Evolutionary conservation across 1,139 yeast species (phyloP).

Genomic region (Diutina sp.): DNA sequence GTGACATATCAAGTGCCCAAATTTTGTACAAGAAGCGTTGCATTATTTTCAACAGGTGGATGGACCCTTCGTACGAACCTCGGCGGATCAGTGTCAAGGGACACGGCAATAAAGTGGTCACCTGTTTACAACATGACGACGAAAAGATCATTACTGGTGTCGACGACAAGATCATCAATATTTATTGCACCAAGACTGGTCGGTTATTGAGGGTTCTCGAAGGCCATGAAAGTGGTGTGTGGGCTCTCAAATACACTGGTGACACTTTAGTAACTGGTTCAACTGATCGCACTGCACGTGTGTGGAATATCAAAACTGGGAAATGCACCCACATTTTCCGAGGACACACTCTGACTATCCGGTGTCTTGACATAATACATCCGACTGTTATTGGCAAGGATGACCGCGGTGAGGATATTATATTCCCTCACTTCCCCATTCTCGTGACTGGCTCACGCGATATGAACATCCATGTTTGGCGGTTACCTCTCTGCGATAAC

Average conservation of each 20-base stretch:
- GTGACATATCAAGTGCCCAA: constrained; percentile 31
- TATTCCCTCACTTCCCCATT: constrained; percentile 50
- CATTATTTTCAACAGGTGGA: constrained; percentile 69
- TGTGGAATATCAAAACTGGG: constrained; percentile 75
- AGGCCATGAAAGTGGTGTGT: constrained; percentile 97
- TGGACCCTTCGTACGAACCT: constrained; percentile 62
- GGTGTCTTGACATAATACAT: constrained; percentile 76
- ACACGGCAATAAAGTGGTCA: constrained; percentile 73
- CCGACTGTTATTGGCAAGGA: constrained; percentile 50
- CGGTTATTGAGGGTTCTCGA: constrained; percentile 49
- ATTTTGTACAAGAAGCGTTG: constrained; percentile 54
- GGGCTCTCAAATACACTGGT: constrained; percentile 92
- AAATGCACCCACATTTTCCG: constrained; percentile 74
- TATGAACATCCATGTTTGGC: constrained; percentile 82
- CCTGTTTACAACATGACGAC: constrained; percentile 88
- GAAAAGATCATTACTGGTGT: constrained; percentile 89
- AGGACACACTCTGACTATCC: constrained; percentile 87
- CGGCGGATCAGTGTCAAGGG: constrained; percentile 59
- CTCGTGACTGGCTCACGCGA: constrained; percentile 89
- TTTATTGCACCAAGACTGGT: constrained; percentile 73
- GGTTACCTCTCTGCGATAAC: constrained; percentile 38
- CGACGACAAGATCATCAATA: constrained; percentile 72
- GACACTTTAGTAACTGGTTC: constrained; percentile 81
- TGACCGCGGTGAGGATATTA: constrained; percentile 49
- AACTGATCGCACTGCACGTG: constrained; percentile 81